Conservation (phyloP, 495 filamentous ascomycete genomes). For the Podospora anserina region DNA sequence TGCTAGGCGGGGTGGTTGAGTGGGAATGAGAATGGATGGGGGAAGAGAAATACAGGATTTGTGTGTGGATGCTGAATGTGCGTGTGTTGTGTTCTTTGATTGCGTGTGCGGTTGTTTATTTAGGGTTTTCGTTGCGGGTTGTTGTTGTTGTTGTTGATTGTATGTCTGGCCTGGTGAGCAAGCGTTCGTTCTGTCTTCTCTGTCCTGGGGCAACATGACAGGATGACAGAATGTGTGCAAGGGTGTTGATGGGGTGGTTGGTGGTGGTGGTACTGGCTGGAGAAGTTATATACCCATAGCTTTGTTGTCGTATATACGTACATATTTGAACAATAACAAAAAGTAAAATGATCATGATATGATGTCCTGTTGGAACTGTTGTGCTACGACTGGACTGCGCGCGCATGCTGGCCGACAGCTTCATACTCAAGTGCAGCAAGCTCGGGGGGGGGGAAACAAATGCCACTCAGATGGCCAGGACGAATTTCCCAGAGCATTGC, state of each 20-base stretch:
- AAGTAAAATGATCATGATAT: neutral
- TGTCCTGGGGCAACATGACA: neutral
- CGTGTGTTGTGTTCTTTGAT: neutral
- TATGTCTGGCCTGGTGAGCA: neutral
- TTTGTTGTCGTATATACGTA: neutral
- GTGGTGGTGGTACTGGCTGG: neutral
- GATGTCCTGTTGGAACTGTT: no score
- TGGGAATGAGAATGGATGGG: no score
- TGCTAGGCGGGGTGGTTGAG: neutral
- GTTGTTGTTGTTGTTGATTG: neutral
- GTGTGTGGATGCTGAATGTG: neutral
- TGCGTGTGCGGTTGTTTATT: neutral
- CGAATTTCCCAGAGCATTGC: no score
- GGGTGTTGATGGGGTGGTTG: neutral
- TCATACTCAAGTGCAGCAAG: no score
- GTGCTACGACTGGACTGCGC: no score
- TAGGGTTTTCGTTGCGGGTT: neutral
- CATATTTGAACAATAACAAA: neutral
- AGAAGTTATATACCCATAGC: neutral
- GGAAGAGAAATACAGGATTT: neutral
- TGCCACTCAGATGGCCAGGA: no score
- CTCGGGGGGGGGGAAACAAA: no score
- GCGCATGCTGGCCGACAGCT: no score
- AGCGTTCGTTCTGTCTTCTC: neutral
- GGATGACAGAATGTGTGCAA: no score